Percentiles rank a stretch among this genome's conserved stretches.
These are phyloP conservation scores for Quercus phellos DNA, from an alignment of 331 rosid species.

Conservation along the genomic window DNA sequence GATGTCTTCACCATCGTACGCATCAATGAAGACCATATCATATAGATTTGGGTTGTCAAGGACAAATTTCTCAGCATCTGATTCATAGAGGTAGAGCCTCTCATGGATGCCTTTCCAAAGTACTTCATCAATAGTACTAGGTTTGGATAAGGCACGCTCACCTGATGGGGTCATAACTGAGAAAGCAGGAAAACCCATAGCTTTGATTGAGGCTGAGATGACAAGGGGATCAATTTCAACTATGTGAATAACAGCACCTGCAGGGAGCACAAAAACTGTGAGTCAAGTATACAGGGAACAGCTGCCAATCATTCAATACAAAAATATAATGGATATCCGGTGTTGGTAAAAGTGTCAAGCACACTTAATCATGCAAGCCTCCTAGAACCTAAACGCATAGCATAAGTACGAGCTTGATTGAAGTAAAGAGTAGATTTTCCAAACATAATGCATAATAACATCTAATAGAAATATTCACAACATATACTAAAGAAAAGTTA, in stretches of 20 bases:
- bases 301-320: background rate
- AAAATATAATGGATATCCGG: background rate
- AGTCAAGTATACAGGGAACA: constrained; percentile 6
- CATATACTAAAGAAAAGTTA: too few species aligned
- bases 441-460: too few species aligned
- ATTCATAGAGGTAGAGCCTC: constrained; percentile 66
- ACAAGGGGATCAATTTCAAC: constrained; percentile 94
- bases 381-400: too few species aligned
- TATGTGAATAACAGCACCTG: constrained; percentile 72
- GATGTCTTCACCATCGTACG: constrained; percentile 83
- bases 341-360: too few species aligned
- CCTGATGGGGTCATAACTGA: constrained; percentile 63
- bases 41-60: constrained; percentile 37
- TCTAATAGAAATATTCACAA: too few species aligned
- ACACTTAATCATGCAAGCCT: too few species aligned
- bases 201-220: constrained; percentile 79
- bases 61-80: constrained; percentile 79
- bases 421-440: too few species aligned
- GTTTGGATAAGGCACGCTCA: constrained; percentile 37
- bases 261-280: constrained; percentile 5
- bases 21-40: constrained; percentile 83
- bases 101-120: constrained; percentile 89
- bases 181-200: constrained; percentile 91
- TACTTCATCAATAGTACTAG: constrained; percentile 41
- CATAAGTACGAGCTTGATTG: too few species aligned